Evolutionary conservation across 306 rosid species (phyloP), one percentile per base, ranked within the genome.

Genomic region (Crotalaria pallida): DNA sequence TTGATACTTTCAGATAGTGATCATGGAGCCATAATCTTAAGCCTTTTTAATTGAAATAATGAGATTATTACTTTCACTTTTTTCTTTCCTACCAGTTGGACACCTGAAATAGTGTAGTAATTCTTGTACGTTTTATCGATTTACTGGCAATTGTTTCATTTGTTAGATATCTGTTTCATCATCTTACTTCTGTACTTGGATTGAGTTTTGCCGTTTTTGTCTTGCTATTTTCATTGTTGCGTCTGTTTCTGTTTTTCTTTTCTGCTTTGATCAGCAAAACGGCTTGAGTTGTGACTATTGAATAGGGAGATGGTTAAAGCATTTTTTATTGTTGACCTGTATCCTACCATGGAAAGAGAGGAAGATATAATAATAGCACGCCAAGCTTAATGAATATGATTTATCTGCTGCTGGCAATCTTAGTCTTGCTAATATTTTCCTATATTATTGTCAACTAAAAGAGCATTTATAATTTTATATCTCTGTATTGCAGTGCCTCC

Each of bases 401-500:
- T 40, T 21, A 45, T 51, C 52, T 62, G 16, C 12, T 57, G 26
- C 67, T 24, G 3, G 5, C 7, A 49, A 45, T 56, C 18, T 62
- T 48, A 18, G 23, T 43, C 58, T 43, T 15, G 15, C 23, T 12
- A 7, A 23, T 33, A 18, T 40, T 61, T 75, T 19, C 16, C 11
- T 23, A 11, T 50, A 8, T 65, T 31, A 8, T 7, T 8, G 11
- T 8, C 45, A 23, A 56, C 78, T 74, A 58, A 77, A 17, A 58
- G 44, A 41, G 2, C 52, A 63, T 41, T 17, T 49, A 17, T 48
- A 0, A 64, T 27, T 41, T 17, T 49, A 17, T 48, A 0, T 69
- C 36, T 75, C 63, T 77, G 38, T 73, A 13, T 29, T 70, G 45
- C 84, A 92, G 96, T 89, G 89, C 92, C 98, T 48, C 76, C 86